A percentile compares a stretch with the other conserved stretches of the same genome.
Conservation (phyloP, 1,139 yeast species). For the Taiozyma onychis region DNA sequence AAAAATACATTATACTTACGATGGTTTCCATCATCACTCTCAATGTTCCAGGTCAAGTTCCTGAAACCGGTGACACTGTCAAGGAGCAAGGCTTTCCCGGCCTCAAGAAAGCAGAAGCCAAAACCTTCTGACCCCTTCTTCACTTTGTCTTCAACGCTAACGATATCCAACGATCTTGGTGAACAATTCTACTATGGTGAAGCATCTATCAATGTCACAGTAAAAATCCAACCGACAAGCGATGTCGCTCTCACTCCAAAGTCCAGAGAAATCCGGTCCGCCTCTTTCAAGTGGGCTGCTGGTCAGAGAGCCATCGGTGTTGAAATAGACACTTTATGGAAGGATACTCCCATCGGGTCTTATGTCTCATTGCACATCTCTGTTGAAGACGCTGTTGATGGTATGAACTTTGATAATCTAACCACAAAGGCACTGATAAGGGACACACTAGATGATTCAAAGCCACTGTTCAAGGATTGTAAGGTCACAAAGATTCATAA, state of each 20-base stretch:
- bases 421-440: constrained; percentile 10
- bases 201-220: constrained; percentile 7
- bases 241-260: neutral
- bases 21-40: too few species aligned
- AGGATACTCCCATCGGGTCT: constrained; percentile 3
- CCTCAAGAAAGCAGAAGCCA: constrained; percentile 1
- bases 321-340: constrained; percentile 1
- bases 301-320: constrained; percentile 19
- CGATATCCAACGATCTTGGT: constrained; percentile 25
- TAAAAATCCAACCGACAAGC: constrained; percentile 1
- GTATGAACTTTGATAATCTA: constrained; percentile 7
- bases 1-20: too few species aligned
- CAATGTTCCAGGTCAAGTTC: constrained; percentile 25
- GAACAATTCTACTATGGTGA: constrained; percentile 24
- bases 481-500: neutral
- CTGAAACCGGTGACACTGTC: constrained; percentile 19
- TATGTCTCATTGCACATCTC: constrained; percentile 11
- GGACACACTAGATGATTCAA: constrained; percentile 8
- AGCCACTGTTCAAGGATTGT: constrained; percentile 4
- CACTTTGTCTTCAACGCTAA: constrained; percentile 17
- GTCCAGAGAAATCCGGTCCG: neutral
- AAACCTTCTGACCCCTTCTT: constrained; percentile 9
- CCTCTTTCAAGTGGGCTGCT: constrained; percentile 12
- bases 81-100: constrained; percentile 1
- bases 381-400: constrained; percentile 9